Percentiles rank a stretch among this genome's conserved stretches.
Conservation (phyloP, 805 yeast species). For the Saturnispora halmiae region DNA sequence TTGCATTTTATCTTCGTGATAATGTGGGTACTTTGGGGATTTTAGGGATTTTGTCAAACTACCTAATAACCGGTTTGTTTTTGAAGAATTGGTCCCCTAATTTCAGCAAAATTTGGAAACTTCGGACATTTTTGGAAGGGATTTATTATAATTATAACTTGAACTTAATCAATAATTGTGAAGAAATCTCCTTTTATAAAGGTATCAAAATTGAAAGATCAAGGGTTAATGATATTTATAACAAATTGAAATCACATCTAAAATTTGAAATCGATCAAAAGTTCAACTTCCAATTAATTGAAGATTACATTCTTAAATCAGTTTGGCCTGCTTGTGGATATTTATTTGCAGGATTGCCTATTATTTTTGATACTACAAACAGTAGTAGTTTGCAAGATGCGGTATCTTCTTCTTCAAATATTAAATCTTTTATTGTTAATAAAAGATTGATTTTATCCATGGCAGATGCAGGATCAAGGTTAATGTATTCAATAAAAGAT, state of each 20-base stretch:
- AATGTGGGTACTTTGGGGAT: slow-evolving; percentile 84
- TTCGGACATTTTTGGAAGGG: slow-evolving; percentile 75
- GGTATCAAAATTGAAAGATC: slow-evolving; percentile 73
- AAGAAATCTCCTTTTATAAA: slow-evolving; percentile 89
- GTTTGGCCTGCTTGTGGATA: slow-evolving; percentile 97
- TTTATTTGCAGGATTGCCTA: slow-evolving; percentile 82
- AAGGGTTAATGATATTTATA: slow-evolving; percentile 53
- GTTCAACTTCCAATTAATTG: slow-evolving; percentile 62
- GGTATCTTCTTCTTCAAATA: slow-evolving; percentile 34
- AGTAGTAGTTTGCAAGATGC: slow-evolving; percentile 6
- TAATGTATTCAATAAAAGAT: slow-evolving; percentile 92
- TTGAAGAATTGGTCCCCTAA: slow-evolving; percentile 73
- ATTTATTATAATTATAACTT: slow-evolving; percentile 80
- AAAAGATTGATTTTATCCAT: slow-evolving; percentile 82
- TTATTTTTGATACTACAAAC: slow-evolving; percentile 41
- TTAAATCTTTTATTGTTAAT: slow-evolving; percentile 84
- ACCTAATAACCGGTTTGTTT: slow-evolving; percentile 67
- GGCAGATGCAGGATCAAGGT: slow-evolving; percentile 91
- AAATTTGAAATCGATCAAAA: slow-evolving; percentile 41
- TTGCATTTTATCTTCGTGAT: slow-evolving; percentile 74
- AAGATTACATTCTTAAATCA: slow-evolving; percentile 80
- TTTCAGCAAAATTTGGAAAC: slow-evolving; percentile 67
- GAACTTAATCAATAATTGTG: slow-evolving; percentile 79
- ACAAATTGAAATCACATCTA: slow-evolving; percentile 35
- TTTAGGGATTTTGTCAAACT: slow-evolving; percentile 70